phyloP scores from a whole-genome alignment of 2,329 filamentous ascomycete species.

The Microdochium bolleyi region DNA sequence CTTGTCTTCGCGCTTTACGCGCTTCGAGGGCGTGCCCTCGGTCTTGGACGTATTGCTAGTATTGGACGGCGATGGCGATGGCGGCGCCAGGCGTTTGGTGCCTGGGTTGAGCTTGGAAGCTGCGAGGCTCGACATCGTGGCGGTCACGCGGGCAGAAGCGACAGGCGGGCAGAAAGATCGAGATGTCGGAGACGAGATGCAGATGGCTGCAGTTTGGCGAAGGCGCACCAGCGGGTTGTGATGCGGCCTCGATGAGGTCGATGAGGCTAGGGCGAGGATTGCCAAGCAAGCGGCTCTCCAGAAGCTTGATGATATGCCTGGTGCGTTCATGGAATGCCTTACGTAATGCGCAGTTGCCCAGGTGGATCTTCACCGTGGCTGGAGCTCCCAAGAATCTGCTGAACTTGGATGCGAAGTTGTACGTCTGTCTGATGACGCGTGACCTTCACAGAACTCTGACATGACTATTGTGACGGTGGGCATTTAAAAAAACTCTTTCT shows the following conservation, averaged over 20 bases:
- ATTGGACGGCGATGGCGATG: slow-evolving; percentile 55
- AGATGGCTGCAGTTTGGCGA: neutral
- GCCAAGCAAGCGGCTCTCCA: neutral
- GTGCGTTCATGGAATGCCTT: neutral
- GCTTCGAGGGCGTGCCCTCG: slow-evolving; percentile 55
- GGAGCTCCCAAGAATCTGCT: too few relatives aligned
- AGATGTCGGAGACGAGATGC: neutral
- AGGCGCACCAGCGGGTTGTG: neutral
- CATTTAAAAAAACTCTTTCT: too few relatives aligned
- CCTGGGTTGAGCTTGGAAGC: slow-evolving; percentile 54
- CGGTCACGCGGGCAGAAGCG: slow-evolving; percentile 27
- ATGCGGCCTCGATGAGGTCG: slow-evolving; percentile 1
- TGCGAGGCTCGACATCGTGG: slow-evolving; percentile 53
- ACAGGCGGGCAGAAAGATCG: slow-evolving; percentile 1
- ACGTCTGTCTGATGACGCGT: too few relatives aligned
- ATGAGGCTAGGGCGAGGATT: neutral
- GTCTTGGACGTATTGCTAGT: slow-evolving; percentile 36
- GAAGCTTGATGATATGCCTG: neutral
- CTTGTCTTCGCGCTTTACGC: slow-evolving; percentile 45
- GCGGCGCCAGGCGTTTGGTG: slow-evolving; percentile 44
- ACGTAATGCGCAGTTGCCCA: neutral
- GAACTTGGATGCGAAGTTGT: too few relatives aligned
- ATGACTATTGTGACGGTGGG: too few relatives aligned
- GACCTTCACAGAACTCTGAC: too few relatives aligned
- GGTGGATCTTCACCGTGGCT: too few relatives aligned